A percentile compares a stretch with the other conserved stretches of the same genome.
Evolutionary conservation across 176 grass and related monocot genomes (phyloP).

Genomic region (Aegilops speltoides): DNA sequence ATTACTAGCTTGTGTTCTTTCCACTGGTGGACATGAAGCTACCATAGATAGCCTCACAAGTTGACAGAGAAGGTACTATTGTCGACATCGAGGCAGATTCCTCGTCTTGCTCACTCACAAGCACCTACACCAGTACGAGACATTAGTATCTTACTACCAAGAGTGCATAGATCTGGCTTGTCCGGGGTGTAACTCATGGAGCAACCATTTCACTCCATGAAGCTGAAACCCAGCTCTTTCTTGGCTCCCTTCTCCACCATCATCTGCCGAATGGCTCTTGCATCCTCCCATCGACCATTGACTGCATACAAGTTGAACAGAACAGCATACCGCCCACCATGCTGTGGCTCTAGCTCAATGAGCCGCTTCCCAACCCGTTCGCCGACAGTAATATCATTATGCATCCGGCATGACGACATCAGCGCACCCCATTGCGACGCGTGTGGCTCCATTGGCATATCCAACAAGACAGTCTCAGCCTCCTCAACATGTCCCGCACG

Average conservation of each 20-base stretch:
- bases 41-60: not conserved
- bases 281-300: conserved; percentile 53
- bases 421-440: conserved; percentile 73
- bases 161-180: conserved; percentile 15
- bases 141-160: not conserved
- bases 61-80: not conserved
- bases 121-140: not conserved
- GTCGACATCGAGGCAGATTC: not conserved
- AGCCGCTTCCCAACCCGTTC: conserved; percentile 53
- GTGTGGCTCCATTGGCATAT: conserved; percentile 68
- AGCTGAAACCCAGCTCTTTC: conserved; percentile 56
- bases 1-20: not conserved
- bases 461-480: conserved; percentile 48
- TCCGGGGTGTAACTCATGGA: not conserved
- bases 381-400: conserved; percentile 49
- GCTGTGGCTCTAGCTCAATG: conserved; percentile 58
- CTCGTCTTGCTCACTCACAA: not conserved
- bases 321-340: conserved; percentile 61
- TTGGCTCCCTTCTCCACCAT: conserved; percentile 51
- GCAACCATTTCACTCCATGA: conserved; percentile 52
- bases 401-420: conserved; percentile 52
- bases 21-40: not conserved
- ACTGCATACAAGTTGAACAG: conserved; percentile 58
- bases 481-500: conserved; percentile 43
- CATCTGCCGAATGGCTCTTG: conserved; percentile 34